A percentile compares a stretch with the other conserved stretches of the same genome.
These are phyloP conservation scores for Colletotrichum cordylinicola DNA, from an alignment of 2,329 filamentous ascomycete species.

Conservation along the genomic window DNA sequence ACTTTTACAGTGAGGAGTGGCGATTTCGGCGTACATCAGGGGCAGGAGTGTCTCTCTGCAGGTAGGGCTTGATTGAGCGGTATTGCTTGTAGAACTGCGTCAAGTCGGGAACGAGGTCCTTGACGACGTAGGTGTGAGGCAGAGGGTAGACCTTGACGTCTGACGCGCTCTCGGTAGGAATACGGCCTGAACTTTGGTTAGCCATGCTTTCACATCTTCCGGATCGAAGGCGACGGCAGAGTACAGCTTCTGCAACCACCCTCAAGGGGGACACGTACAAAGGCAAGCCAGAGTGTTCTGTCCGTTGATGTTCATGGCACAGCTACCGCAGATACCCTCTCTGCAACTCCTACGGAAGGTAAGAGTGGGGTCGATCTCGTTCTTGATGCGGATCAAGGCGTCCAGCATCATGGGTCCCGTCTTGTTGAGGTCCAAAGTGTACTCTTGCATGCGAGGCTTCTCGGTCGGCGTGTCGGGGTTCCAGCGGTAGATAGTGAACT, in stretches of 20 bases:
- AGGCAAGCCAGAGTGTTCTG: conserved; percentile 97
- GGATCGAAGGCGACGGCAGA: neutral
- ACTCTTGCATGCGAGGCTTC: conserved; percentile 96
- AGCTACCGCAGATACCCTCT: conserved; percentile 98
- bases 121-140: conserved; percentile 98
- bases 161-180: conserved; percentile 79
- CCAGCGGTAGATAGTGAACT: conserved; percentile 99
- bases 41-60: conserved; percentile 86
- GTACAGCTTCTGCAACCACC: neutral
- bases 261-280: conserved; percentile 67
- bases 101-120: conserved; percentile 96
- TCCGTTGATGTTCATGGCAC: conserved; percentile 99
- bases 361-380: conserved; percentile 94
- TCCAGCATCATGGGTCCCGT: conserved; percentile 98
- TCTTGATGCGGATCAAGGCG: conserved; percentile 97
- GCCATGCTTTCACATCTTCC: conserved; percentile 14
- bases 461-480: conserved; percentile 90
- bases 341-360: conserved; percentile 96
- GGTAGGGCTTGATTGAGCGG: conserved; percentile 99
- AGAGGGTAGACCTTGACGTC: conserved; percentile 97
- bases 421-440: conserved; percentile 97
- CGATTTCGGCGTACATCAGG: conserved; percentile 70
- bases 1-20: neutral
- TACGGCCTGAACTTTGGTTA: conserved; percentile 72
- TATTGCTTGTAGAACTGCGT: conserved; percentile 99